Percentiles rank a stretch among this genome's conserved stretches.
phyloP scores from a whole-genome alignment of 768 basidiomycete genomes.

The Agaricus blazei region DNA sequence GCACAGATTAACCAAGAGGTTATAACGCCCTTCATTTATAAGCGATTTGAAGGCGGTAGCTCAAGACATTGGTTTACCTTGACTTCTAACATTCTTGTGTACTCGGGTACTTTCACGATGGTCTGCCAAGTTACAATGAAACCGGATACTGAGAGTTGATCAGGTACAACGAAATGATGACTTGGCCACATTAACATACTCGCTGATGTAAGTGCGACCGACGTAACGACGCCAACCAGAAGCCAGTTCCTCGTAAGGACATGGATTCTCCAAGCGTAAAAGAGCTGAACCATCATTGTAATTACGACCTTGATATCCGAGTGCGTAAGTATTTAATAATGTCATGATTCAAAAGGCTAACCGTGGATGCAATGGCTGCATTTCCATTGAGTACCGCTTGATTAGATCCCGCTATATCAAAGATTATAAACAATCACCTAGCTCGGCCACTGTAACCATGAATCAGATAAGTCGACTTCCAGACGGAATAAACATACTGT shows the following conservation, averaged over 20 bases:
- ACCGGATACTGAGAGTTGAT: slow-evolving; percentile 17
- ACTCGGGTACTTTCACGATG: too few species aligned
- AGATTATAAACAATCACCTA: too few species aligned
- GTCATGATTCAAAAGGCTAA: too few species aligned
- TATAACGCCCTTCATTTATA: slow-evolving; percentile 14
- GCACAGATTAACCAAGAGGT: slow-evolving; percentile 38
- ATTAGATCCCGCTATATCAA: too few species aligned
- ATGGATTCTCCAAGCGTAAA: slow-evolving; percentile 36
- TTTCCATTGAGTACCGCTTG: too few species aligned
- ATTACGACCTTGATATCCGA: slow-evolving; percentile 32
- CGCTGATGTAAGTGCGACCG: slow-evolving; percentile 14
- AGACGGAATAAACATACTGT: not conserved
- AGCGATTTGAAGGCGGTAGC: not conserved
- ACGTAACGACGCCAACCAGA: slow-evolving; percentile 13
- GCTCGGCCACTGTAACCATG: too few species aligned
- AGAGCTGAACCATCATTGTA: slow-evolving; percentile 37
- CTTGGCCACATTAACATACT: slow-evolving; percentile 8
- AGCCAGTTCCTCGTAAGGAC: slow-evolving; percentile 20
- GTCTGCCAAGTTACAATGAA: slow-evolving; percentile 18
- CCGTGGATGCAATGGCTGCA: too few species aligned
- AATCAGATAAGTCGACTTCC: too few species aligned
- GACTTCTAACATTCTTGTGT: too few species aligned
- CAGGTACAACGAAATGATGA: not conserved
- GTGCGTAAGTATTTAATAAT: too few species aligned
- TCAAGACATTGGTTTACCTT: not conserved